Conservation (phyloP, 1,284 basidiomycete genomes). For the Moesziomyces antarcticus region DNA sequence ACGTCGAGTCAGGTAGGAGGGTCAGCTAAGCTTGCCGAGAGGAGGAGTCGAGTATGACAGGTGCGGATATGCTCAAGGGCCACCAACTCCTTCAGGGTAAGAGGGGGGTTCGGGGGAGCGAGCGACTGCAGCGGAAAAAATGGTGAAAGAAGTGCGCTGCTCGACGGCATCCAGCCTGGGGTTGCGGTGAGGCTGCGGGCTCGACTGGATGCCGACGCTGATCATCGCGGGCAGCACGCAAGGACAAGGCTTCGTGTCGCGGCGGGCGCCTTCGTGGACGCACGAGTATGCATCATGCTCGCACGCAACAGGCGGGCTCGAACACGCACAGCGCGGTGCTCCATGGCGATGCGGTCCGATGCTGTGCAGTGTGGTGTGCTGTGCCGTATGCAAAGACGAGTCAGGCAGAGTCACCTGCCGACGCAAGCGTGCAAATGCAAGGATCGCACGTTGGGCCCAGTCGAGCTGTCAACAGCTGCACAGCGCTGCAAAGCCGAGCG, state of each 20-base stretch:
- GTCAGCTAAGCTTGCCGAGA: too few relatives aligned
- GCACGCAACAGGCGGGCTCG: too few relatives aligned
- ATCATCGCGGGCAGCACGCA: conserved; percentile 37
- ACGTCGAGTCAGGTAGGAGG: too few relatives aligned
- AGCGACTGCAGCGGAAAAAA: conserved; percentile 9
- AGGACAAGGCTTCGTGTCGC: not conserved
- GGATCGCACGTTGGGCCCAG: conserved; percentile 30
- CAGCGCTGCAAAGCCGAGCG: too few relatives aligned
- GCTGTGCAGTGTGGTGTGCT: too few relatives aligned
- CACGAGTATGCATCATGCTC: not conserved
- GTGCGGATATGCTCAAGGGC: too few relatives aligned
- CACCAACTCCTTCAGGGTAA: too few relatives aligned
- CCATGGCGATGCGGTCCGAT: too few relatives aligned
- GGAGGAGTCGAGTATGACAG: too few relatives aligned
- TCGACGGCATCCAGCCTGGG: conserved; percentile 24
- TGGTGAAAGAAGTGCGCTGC: conserved; percentile 27
- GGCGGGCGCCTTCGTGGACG: too few relatives aligned
- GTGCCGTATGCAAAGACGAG: conserved; percentile 2
- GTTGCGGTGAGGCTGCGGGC: not conserved
- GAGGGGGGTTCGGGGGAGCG: not conserved
- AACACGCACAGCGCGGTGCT: too few relatives aligned
- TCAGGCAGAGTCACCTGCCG: conserved; percentile 2
- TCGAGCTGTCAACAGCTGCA: conserved; percentile 29
- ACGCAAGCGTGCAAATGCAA: not conserved
- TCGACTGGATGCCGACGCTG: conserved; percentile 19